A percentile compares a stretch with the other conserved stretches of the same genome.
Evolutionary conservation across 176 grass and related monocot species (phyloP).

Genomic region (Phyllostachys edulis): DNA sequence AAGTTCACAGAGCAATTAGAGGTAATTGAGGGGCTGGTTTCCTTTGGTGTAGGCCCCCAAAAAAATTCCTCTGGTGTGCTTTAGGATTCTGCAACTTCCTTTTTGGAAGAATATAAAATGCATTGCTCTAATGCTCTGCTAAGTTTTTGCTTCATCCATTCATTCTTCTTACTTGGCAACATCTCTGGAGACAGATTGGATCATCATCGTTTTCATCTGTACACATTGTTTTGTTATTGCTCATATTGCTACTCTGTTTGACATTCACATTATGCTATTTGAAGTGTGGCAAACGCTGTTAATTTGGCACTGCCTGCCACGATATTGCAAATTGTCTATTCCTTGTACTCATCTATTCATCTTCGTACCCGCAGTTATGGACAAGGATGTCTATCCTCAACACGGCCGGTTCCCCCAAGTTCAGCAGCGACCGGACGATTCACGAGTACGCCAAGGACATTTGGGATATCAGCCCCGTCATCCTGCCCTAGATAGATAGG

Average conservation of each 20-base stretch:
- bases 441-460: constrained; percentile 91
- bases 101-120: background rate
- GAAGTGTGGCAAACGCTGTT: background rate
- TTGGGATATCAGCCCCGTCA: constrained; percentile 69
- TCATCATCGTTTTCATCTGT: background rate
- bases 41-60: background rate
- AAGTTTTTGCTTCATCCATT: background rate
- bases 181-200: background rate
- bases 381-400: constrained; percentile 94
- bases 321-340: background rate
- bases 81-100: background rate
- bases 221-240: background rate
- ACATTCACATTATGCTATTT: background rate
- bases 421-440: constrained; percentile 93
- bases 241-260: background rate
- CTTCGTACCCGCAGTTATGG: constrained; percentile 60
- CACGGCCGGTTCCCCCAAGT: constrained; percentile 75
- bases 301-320: background rate
- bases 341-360: constrained; percentile 3
- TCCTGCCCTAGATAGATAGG: constrained; percentile 55
- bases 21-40: background rate
- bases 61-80: background rate
- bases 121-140: background rate
- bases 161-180: background rate
- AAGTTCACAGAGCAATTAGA: background rate